These are phyloP conservation scores for Cladosporium colombiae DNA, from an alignment of 2,329 filamentous ascomycete genomes.

Conservation along the genomic window DNA sequence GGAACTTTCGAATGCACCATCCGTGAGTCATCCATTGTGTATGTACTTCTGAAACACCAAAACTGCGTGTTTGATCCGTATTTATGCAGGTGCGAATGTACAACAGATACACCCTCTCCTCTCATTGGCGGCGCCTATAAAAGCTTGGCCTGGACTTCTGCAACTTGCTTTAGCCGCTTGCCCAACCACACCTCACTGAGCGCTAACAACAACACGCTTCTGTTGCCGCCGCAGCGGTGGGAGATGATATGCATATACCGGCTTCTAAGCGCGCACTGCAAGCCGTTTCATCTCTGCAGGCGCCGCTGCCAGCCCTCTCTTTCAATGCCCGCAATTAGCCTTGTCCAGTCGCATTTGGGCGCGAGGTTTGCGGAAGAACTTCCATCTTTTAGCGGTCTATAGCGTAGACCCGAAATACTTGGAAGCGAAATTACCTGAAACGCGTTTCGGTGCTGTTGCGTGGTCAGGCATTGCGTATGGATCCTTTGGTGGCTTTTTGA, in stretches of 20 bases:
- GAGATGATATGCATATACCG: neutral
- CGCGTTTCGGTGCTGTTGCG: neutral
- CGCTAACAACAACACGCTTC: conserved; percentile 14
- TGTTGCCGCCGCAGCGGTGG: neutral
- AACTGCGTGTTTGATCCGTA: conserved; percentile 10
- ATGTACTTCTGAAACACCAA: conserved; percentile 17
- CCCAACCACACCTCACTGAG: conserved; percentile 17
- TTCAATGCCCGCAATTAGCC: neutral
- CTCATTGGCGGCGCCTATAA: conserved; percentile 6
- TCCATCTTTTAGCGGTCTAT: neutral
- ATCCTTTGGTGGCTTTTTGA: neutral
- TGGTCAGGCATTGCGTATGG: neutral
- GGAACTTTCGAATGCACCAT: neutral
- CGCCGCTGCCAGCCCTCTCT: conserved; percentile 8
- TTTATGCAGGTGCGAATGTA: conserved; percentile 17
- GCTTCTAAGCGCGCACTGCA: conserved; percentile 4
- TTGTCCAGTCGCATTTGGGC: conserved; percentile 4
- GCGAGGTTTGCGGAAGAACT: neutral
- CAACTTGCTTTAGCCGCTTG: conserved; percentile 17
- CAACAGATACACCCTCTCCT: neutral
- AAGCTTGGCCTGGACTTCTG: conserved; percentile 15
- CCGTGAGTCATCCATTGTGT: conserved; percentile 16
- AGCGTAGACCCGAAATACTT: neutral
- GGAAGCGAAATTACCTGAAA: conserved; percentile 8
- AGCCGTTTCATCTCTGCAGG: conserved; percentile 17